Conservation (phyloP, 1,139 yeast genomes). For the Pneumocystis canis region DNA sequence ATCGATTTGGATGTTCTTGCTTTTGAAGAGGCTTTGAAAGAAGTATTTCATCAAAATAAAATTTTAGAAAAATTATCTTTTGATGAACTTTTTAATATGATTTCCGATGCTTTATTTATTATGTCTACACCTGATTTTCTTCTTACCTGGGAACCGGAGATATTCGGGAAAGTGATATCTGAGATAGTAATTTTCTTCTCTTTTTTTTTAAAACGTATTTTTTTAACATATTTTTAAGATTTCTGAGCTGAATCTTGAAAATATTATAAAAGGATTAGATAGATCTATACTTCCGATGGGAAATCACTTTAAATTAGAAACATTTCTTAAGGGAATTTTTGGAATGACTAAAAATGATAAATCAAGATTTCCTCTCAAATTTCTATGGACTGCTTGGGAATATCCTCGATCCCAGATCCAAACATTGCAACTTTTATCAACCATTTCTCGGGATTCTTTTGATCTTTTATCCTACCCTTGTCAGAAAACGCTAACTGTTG, state of each 20-base stretch:
- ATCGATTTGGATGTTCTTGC: neutral
- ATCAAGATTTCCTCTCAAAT: slow-evolving; percentile 6
- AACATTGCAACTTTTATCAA: slow-evolving; percentile 8
- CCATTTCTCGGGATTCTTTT: slow-evolving; percentile 8
- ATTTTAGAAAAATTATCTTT: neutral
- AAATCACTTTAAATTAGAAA: neutral
- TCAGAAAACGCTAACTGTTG: slow-evolving; percentile 10
- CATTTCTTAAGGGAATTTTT: neutral
- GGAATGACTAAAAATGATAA: neutral
- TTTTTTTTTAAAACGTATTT: neutral
- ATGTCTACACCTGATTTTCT: neutral
- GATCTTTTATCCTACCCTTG: slow-evolving; percentile 11
- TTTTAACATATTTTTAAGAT: neutral
- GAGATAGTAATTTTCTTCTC: neutral
- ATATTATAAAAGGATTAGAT: neutral
- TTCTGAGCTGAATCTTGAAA: neutral
- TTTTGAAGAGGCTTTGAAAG: neutral
- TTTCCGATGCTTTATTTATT: neutral
- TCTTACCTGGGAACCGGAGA: neutral
- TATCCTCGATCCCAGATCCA: slow-evolving; percentile 11
- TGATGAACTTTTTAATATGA: neutral
- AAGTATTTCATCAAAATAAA: neutral
- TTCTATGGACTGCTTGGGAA: slow-evolving; percentile 12
- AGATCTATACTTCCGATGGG: neutral
- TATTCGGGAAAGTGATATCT: neutral